Evolutionary conservation across 345 rosid species (phyloP), one percentile per base, ranked within the genome.

Genomic region (Aethionema arabicum): DNA sequence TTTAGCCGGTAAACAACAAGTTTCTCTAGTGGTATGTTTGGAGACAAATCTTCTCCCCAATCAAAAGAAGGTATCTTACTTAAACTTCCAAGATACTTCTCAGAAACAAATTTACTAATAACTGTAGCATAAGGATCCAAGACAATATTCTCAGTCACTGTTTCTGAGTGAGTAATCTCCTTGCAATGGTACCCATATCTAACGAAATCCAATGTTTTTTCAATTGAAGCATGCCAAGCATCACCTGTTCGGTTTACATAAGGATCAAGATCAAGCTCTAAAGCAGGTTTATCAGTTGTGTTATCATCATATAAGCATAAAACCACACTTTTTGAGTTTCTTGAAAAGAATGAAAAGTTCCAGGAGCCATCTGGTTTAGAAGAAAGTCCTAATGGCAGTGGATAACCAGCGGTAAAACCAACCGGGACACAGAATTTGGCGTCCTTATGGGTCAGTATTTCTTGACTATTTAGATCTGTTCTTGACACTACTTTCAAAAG

Each of bases 221-320:
- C 90, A 32, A 87, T 7, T 2, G 84, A 82, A 37, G 85, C 91
- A 77, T 87, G 99, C 95, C 99, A 87, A 33, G 82, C 69, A 70
- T 90, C 90, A 70, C 99, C 96, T 14, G 95, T 74, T 72, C 87
- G 82, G 73, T 93, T 83, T 47, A 87, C 88, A 61, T 80, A 80
- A 1, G 95, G 90, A 74, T 93, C 92, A 6, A 93, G 95, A 79
- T 90, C 96, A 69, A 90, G 87, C 86, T 87, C 95, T 62, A 93
- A 63, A 58, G 91, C 82, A 49, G 99, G 97, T 56, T 61, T 72
- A 27, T 77, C 83, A 2, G 76, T 63, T 59, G 69, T 49, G n/a
- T 29, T 46, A 27, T 87, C 91, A 73, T 79, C 78, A 61, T 78
- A 83, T 68, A 93, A 75, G 72, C 99, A 90, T 35, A 93, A 72